Conservation (phyloP, 192 early-diverging fungal species). For the Rhizophlyctis rosea region DNA sequence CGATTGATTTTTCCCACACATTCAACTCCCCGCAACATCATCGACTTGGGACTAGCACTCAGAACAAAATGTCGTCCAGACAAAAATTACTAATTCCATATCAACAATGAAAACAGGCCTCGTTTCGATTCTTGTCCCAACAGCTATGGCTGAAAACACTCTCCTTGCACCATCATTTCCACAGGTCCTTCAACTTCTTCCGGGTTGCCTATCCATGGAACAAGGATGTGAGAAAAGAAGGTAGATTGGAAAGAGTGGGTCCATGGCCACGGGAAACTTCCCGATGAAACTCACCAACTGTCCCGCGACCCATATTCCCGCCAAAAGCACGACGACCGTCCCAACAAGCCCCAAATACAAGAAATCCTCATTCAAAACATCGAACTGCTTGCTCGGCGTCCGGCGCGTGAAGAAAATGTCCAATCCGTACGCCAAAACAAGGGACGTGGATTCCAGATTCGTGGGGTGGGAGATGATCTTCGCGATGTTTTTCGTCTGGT, state of each 20-base stretch:
- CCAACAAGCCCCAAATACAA: conserved; percentile 77
- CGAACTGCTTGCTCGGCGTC: conserved; percentile 87
- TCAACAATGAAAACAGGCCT: too few species aligned
- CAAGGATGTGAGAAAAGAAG: neutral
- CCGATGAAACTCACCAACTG: conserved; percentile 35
- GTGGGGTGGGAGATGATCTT: conserved; percentile 73
- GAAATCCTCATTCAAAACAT: conserved; percentile 90
- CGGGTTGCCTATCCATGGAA: conserved; percentile 30
- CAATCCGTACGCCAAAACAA: conserved; percentile 84
- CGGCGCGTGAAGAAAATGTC: conserved; percentile 86
- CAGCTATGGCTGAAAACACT: too few species aligned
- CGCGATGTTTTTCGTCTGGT: conserved; percentile 61
- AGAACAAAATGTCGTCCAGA: too few species aligned
- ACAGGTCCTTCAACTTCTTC: conserved; percentile 39
- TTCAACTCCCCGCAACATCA: too few species aligned
- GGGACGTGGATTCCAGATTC: conserved; percentile 87
- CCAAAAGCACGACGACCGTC: conserved; percentile 76
- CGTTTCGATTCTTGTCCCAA: too few species aligned
- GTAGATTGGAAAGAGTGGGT: neutral
- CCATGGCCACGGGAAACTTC: neutral
- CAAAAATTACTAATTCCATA: too few species aligned
- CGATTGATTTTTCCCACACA: too few species aligned
- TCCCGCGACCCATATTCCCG: conserved; percentile 67
- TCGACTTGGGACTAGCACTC: too few species aligned
- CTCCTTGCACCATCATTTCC: too few species aligned